Percentiles rank a stretch among this genome's conserved stretches.
These are phyloP conservation scores for Melanomma pulvis-pyrius DNA, from an alignment of 495 filamentous ascomycete species.

Conservation along the genomic window DNA sequence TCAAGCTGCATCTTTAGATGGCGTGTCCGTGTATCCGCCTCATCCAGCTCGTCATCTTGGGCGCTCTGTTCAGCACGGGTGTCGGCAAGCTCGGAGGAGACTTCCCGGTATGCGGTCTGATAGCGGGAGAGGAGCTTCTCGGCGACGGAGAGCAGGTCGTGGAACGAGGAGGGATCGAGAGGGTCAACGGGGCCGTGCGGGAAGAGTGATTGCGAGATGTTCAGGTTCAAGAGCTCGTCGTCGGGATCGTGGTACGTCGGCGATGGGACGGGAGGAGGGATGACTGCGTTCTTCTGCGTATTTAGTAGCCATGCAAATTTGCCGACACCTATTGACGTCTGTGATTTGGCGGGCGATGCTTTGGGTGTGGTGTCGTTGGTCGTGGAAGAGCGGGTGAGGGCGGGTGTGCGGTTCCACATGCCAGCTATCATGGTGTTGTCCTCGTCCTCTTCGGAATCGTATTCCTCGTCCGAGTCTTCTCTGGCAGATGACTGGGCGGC, in stretches of 20 bases:
- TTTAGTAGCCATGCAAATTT: slow-evolving; percentile 35
- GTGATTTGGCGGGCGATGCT: slow-evolving; percentile 5
- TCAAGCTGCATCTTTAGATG: slow-evolving; percentile 76
- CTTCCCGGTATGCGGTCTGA: slow-evolving; percentile 71
- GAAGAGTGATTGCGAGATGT: slow-evolving; percentile 67
- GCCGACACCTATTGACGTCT: slow-evolving; percentile 17
- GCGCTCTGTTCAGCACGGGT: slow-evolving; percentile 64
- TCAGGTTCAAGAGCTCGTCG: slow-evolving; percentile 67
- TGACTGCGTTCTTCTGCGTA: slow-evolving; percentile 27
- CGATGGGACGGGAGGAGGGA: slow-evolving; percentile 58
- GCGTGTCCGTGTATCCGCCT: slow-evolving; percentile 66
- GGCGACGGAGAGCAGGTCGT: slow-evolving; percentile 70
- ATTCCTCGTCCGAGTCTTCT: slow-evolving; percentile 20
- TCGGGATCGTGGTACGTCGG: slow-evolving; percentile 46
- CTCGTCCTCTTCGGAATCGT: slow-evolving; percentile 25
- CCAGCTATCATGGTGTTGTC: slow-evolving; percentile 27
- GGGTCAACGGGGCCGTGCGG: slow-evolving; percentile 55
- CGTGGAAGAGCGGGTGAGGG: slow-evolving; percentile 17
- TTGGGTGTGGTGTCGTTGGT: slow-evolving; percentile 7
- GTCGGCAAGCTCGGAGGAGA: slow-evolving; percentile 62
- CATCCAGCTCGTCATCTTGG: slow-evolving; percentile 71
- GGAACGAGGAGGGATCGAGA: slow-evolving; percentile 68
- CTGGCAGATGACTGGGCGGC: background rate
- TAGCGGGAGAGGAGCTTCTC: slow-evolving; percentile 63
- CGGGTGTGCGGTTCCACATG: slow-evolving; percentile 28